Conservation (phyloP, 2,329 filamentous ascomycete species). For the Aspergillus hiratsukae region DNA sequence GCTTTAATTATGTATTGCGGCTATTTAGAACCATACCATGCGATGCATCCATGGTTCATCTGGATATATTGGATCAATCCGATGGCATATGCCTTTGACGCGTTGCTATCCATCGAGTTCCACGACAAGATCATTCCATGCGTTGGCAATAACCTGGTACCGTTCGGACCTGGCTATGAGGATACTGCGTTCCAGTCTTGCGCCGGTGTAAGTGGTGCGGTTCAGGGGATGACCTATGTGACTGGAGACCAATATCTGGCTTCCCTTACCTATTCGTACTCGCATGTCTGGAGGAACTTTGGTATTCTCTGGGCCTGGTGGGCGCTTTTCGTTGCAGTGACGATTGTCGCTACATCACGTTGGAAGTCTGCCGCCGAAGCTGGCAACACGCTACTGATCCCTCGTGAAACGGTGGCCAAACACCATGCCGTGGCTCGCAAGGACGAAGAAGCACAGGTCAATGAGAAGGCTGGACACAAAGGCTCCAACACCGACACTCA, state of each 20-base stretch:
- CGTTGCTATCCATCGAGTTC: constrained; percentile 36
- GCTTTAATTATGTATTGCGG: constrained; percentile 39
- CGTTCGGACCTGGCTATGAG: constrained; percentile 30
- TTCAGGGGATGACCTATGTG: constrained; percentile 46
- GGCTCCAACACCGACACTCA: constrained; percentile 9
- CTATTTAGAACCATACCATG: constrained; percentile 43
- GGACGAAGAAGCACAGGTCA: constrained; percentile 49
- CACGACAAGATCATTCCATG: constrained; percentile 33
- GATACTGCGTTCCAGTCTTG: constrained; percentile 23
- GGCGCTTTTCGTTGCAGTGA: constrained; percentile 55
- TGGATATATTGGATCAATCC: constrained; percentile 44
- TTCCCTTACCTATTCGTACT: constrained; percentile 51
- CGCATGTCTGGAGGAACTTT: constrained; percentile 57
- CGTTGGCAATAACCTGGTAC: constrained; percentile 32
- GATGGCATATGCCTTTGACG: constrained; percentile 36
- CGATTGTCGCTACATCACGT: constrained; percentile 52
- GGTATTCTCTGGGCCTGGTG: constrained; percentile 62
- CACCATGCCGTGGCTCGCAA: constrained; percentile 22
- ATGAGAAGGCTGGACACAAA: constrained; percentile 19
- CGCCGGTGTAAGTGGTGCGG: constrained; percentile 55
- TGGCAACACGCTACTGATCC: constrained; percentile 56
- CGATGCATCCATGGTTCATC: constrained; percentile 52
- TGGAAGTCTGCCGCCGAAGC: constrained; percentile 54
- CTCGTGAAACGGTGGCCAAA: constrained; percentile 53
- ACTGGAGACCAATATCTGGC: constrained; percentile 57